These are phyloP conservation scores for Wickerhamiella allomyrinae DNA, from an alignment of 805 yeast genomes.

Conservation along the genomic window DNA sequence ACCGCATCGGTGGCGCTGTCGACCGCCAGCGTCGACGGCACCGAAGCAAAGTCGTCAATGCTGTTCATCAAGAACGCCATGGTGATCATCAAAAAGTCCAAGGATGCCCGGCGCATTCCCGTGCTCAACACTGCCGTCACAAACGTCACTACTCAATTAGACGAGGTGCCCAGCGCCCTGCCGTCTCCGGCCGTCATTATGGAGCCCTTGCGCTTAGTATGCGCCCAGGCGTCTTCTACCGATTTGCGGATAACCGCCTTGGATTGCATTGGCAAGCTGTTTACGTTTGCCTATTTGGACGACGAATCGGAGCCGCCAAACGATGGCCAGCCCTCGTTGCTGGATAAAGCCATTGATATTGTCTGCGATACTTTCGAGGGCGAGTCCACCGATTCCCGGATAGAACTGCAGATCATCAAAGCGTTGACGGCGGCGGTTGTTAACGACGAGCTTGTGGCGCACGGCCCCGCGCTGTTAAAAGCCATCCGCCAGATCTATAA, in stretches of 20 bases:
- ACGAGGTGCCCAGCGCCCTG: slow-evolving; percentile 18
- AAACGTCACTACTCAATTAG: slow-evolving; percentile 22
- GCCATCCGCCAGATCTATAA: slow-evolving; percentile 91
- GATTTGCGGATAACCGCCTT: slow-evolving; percentile 61
- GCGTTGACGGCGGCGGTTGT: slow-evolving; percentile 82
- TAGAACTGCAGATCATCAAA: slow-evolving; percentile 85
- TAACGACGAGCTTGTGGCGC: slow-evolving; percentile 68
- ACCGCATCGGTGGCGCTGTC: slow-evolving; percentile 12
- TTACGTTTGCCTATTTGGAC: slow-evolving; percentile 65
- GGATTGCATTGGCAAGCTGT: slow-evolving; percentile 75
- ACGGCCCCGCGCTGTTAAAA: slow-evolving; percentile 74
- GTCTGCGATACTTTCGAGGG: slow-evolving; percentile 78
- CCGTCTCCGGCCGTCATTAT: slow-evolving; percentile 46
- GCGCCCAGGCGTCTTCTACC: slow-evolving; percentile 45
- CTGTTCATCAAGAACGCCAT: slow-evolving; percentile 44
- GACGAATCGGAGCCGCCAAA: slow-evolving; percentile 26
- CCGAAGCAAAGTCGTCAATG: slow-evolving; percentile 21
- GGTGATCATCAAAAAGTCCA: slow-evolving; percentile 39
- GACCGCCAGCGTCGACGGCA: slow-evolving; percentile 14
- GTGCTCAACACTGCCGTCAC: slow-evolving; percentile 25
- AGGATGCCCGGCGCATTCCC: slow-evolving; percentile 42
- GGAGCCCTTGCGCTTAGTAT: slow-evolving; percentile 62
- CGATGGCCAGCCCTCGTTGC: slow-evolving; percentile 42
- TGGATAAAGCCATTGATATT: slow-evolving; percentile 73
- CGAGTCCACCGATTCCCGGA: slow-evolving; percentile 77